Base-by-base conservation (phyloP, 768 basidiomycete genomes). In the Podaxis rugospora region DNA sequence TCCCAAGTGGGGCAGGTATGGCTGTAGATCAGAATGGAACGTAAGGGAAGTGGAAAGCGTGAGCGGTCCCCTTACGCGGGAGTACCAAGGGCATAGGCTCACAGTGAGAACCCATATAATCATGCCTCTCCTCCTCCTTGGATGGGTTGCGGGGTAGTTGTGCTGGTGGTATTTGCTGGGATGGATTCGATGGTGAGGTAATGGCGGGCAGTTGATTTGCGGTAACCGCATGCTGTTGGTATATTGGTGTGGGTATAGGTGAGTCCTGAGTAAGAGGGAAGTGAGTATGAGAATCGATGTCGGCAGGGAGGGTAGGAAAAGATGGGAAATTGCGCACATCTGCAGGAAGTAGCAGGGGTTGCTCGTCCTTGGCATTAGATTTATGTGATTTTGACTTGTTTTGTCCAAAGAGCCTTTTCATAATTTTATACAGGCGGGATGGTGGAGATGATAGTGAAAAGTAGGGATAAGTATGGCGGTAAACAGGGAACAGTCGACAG, bases 361-460 rank as follows among this genome's bases (percentile, higher is more conserved):
- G 58, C 51, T 63, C 66, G 63, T 71, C 75, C 63, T 68, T 76
- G 62, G 67, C 67, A 57, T 53, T 62, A 18, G 61, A 62, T 69
- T 79, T 83, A 58, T 68, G 64, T 49, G 60, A 62, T 69, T 74
- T 72, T 61, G 66, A 68, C 66, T 83, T 86, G 68, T 77, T 78
- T 56, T 80, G 74, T 25, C 76, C 75, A 61, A 88, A 87, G 46
- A 88, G 71, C 74, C 80, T 86, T 76, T 82, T 86, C 85, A 86
- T 87, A 53, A 62, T 68, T 37, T 44, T 1, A 59, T 56, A 18
- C 44, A 57, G 36, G 51, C 40, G 40, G 35, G 1, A 51, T 18
- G 13, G 37, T 14, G 16, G 52, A 32, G 6, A 18, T n/a, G n/a
- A 21, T 44, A n/a, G 42, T 14, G 37, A 35, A 42, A 42, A 49